Evolutionary conservation across 768 basidiomycete species (phyloP).

Genomic region (Tulasnella sp.): DNA sequence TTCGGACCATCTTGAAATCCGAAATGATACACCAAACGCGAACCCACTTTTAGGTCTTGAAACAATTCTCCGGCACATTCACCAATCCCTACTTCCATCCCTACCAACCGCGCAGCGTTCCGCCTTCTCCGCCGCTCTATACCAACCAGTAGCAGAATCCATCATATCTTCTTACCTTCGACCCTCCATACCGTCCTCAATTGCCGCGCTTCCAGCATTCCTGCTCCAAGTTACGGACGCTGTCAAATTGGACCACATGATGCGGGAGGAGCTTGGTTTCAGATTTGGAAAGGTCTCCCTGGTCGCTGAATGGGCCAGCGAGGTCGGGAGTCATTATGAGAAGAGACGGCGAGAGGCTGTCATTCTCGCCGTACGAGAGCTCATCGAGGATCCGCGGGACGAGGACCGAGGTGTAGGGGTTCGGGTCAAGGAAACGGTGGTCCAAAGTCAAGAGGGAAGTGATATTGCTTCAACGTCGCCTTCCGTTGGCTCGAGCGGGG

Average conservation of each 20-base stretch:
- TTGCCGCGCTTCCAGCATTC: conserved; percentile 58
- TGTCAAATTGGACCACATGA: conserved; percentile 60
- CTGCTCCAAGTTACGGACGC: conserved; percentile 55
- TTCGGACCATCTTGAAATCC: conserved; percentile 31
- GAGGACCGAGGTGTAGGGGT: conserved; percentile 30
- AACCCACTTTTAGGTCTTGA: conserved; percentile 53
- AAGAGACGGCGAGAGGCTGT: conserved; percentile 64
- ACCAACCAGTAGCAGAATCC: conserved; percentile 56
- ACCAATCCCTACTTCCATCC: conserved; percentile 47
- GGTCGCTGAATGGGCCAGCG: conserved; percentile 65
- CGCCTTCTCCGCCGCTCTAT: conserved; percentile 48
- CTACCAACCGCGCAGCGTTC: conserved; percentile 50
- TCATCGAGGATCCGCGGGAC: conserved; percentile 41
- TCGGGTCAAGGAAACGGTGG: conserved; percentile 14
- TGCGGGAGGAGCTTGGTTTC: conserved; percentile 49
- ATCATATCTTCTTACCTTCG: conserved; percentile 64
- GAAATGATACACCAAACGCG: conserved; percentile 44
- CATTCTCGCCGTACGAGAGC: conserved; percentile 56
- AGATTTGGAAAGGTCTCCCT: conserved; percentile 46
- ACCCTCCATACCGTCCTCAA: conserved; percentile 64
- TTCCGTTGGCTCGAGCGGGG: not conserved
- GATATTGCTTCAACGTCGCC: not conserved
- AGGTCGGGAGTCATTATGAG: conserved; percentile 72
- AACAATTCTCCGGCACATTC: conserved; percentile 56
- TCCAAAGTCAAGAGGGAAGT: not conserved